phyloP scores from a whole-genome alignment of 2,329 filamentous ascomycete species.

The Sclerotinia trifoliorum region DNA sequence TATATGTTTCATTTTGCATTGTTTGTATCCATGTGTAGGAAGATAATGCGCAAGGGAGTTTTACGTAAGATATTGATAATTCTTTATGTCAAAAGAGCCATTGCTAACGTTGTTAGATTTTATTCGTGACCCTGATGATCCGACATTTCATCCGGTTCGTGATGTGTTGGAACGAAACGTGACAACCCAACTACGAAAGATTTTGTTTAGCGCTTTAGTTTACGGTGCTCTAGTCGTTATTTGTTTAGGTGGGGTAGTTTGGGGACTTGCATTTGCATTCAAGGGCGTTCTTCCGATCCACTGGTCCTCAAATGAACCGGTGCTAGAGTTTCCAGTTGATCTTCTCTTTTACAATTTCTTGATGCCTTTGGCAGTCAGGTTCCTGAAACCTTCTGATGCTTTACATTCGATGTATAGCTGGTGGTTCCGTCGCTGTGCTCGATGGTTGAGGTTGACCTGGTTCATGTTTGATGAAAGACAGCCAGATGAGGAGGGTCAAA shows the following conservation, averaged over 20 bases:
- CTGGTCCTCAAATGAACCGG: slow-evolving; percentile 89
- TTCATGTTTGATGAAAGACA: slow-evolving; percentile 87
- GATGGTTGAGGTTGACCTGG: slow-evolving; percentile 76
- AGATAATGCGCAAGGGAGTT: slow-evolving; percentile 93
- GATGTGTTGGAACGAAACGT: slow-evolving; percentile 94
- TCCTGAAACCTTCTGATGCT: slow-evolving; percentile 81
- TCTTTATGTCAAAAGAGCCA: neutral
- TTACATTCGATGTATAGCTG: slow-evolving; percentile 85
- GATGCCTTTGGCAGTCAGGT: slow-evolving; percentile 81
- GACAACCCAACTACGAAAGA: slow-evolving; percentile 90
- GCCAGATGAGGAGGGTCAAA: slow-evolving; percentile 75
- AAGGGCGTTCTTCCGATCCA: slow-evolving; percentile 80
- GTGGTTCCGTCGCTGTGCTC: slow-evolving; percentile 92
- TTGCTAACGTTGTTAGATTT: slow-evolving; percentile 63
- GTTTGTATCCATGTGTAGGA: slow-evolving; percentile 98
- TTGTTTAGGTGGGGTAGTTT: slow-evolving; percentile 92
- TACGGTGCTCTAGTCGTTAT: slow-evolving; percentile 91
- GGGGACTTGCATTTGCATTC: slow-evolving; percentile 72
- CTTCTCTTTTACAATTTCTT: slow-evolving; percentile 96
- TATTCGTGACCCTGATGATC: slow-evolving; percentile 96
- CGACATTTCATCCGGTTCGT: slow-evolving; percentile 94
- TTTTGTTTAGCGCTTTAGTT: slow-evolving; percentile 91
- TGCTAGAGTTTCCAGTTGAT: slow-evolving; percentile 91
- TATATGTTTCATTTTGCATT: slow-evolving; percentile 99
- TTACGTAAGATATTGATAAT: slow-evolving; percentile 61